phyloP scores from a whole-genome alignment of 495 filamentous ascomycete species.

The Articulospora tetracladia region DNA sequence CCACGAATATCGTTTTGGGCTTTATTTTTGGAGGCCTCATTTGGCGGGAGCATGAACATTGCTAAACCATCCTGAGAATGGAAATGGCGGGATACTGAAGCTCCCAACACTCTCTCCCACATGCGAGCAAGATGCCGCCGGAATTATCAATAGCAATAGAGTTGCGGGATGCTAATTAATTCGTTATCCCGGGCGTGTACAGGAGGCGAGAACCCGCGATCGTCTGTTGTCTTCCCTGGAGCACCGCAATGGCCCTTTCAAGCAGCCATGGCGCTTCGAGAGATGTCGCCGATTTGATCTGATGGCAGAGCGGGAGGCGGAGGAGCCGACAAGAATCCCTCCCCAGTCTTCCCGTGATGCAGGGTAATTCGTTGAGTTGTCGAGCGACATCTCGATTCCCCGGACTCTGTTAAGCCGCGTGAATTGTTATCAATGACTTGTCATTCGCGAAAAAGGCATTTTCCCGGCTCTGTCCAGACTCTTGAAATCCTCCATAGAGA shows the following conservation, averaged over 20 bases:
- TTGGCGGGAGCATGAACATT: too few relatives aligned
- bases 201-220: not conserved
- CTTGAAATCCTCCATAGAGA: not conserved
- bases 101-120: too few relatives aligned
- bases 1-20: not conserved
- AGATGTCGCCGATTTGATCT: not conserved
- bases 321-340: not conserved
- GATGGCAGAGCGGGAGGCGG: not conserved
- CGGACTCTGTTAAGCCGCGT: not conserved
- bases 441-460: not conserved
- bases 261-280: not conserved
- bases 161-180: not conserved
- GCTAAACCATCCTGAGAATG: not conserved
- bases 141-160: not conserved
- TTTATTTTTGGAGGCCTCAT: not conserved
- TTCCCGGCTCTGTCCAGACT: not conserved
- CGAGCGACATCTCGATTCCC: too few relatives aligned
- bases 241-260: not conserved
- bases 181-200: too few relatives aligned
- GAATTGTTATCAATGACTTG: not conserved
- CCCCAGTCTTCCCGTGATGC: not conserved
- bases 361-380: not conserved
- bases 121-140: not conserved
- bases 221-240: not conserved
- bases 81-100: not conserved